These are phyloP conservation scores for Aspergillus niger DNA, from an alignment of 2,329 filamentous ascomycete genomes.

Conservation along the genomic window DNA sequence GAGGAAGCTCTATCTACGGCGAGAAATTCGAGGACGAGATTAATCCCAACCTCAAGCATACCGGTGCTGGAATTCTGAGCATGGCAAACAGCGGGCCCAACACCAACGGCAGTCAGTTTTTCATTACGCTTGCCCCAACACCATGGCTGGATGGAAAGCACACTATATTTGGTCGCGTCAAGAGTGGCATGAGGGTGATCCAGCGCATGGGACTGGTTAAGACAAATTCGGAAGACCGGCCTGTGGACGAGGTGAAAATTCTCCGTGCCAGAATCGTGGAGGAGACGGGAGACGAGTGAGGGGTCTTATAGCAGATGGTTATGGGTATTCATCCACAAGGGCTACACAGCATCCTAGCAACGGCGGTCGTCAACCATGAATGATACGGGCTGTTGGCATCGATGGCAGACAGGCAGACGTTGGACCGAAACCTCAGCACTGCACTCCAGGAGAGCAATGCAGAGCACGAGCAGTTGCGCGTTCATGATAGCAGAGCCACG, in stretches of 20 bases:
- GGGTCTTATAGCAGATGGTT: background rate
- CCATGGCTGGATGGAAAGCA: constrained; percentile 75
- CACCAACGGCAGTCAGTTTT: constrained; percentile 95
- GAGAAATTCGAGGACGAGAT: constrained; percentile 96
- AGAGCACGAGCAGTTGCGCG: background rate
- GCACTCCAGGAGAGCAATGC: background rate
- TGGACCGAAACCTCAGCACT: background rate
- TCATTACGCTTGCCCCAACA: constrained; percentile 89
- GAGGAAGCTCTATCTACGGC: constrained; percentile 86
- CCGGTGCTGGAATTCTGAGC: constrained; percentile 86
- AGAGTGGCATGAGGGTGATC: constrained; percentile 77
- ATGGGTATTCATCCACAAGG: background rate
- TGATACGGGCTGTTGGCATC: background rate
- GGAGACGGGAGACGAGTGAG: constrained; percentile 52
- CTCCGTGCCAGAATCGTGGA: constrained; percentile 71
- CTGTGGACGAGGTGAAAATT: constrained; percentile 80
- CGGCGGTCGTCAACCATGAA: background rate
- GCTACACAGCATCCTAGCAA: background rate
- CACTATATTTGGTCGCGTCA: constrained; percentile 92
- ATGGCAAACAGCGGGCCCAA: constrained; percentile 96
- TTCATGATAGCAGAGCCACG: background rate
- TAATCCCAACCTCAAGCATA: constrained; percentile 75
- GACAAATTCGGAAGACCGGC: constrained; percentile 78
- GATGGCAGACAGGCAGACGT: background rate
- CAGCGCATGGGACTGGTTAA: constrained; percentile 85